phyloP scores from a whole-genome alignment of 257 asterid genomes.

The Avicennia marina region DNA sequence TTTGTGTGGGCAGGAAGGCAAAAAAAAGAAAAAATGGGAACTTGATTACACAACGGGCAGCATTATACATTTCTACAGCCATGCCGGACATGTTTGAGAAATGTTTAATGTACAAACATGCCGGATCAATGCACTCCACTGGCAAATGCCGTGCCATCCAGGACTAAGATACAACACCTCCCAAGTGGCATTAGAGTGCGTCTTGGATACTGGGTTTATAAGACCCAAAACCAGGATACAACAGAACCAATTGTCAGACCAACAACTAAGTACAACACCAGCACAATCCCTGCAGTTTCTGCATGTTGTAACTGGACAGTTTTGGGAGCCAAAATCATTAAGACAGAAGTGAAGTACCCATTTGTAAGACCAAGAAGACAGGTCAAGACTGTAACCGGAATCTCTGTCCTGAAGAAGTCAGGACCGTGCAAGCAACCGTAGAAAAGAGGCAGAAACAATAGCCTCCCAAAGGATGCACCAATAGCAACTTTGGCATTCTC shows the following conservation, averaged over 20 bases:
- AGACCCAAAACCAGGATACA: conserved; percentile 91
- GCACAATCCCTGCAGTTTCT: conserved; percentile 77
- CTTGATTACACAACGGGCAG: too few relatives aligned
- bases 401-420: conserved; percentile 55
- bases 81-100: too few relatives aligned
- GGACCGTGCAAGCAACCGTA: conserved; percentile 93
- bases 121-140: too few relatives aligned
- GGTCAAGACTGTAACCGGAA: conserved; percentile 72
- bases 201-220: too few relatives aligned
- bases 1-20: too few relatives aligned
- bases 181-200: too few relatives aligned
- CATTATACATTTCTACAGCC: too few relatives aligned
- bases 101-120: too few relatives aligned
- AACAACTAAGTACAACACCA: conserved; percentile 56
- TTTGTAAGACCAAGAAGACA: conserved; percentile 86
- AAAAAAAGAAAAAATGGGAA: too few relatives aligned
- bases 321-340: conserved; percentile 78
- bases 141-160: too few relatives aligned
- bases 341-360: conserved; percentile 69
- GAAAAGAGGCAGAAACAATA: conserved; percentile 78
- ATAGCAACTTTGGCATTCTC: conserved; percentile 62
- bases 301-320: conserved; percentile 67
- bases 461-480: conserved; percentile 60
- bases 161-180: too few relatives aligned
- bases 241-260: conserved; percentile 78